Conservation (phyloP, 306 rosid genomes). For the Canavalia ensiformis region DNA sequence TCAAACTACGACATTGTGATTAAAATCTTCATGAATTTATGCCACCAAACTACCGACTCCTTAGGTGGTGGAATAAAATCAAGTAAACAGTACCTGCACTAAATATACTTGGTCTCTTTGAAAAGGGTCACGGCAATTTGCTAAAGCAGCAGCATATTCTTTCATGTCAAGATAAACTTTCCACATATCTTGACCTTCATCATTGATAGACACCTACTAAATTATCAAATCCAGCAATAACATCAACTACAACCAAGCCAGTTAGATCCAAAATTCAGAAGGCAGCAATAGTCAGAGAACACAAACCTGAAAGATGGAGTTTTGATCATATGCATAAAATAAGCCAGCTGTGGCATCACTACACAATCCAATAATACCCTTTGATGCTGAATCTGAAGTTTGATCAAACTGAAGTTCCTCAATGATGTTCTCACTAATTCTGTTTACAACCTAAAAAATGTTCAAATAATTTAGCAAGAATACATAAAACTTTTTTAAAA, state of each 20-base stretch:
- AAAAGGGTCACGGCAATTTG: conserved; percentile 90
- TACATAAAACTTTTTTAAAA: conserved; percentile 27
- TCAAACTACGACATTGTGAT: conserved; percentile 17
- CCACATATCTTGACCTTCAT: conserved; percentile 98
- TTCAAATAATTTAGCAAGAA: conserved; percentile 47
- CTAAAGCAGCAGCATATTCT: conserved; percentile 91
- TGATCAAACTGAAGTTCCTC: conserved; percentile 98
- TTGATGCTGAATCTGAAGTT: conserved; percentile 83
- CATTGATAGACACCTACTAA: conserved; percentile 88
- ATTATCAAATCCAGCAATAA: conserved; percentile 52
- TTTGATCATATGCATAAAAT: conserved; percentile 94
- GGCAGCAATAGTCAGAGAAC: conserved; percentile 42
- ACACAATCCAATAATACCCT: conserved; percentile 91
- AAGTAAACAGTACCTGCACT: conserved; percentile 69
- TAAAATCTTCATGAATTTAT: conserved; percentile 1
- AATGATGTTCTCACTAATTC: conserved; percentile 89
- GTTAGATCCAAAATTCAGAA: conserved; percentile 38
- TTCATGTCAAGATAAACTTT: conserved; percentile 96
- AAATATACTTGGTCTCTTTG: conserved; percentile 97
- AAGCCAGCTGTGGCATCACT: conserved; percentile 99
- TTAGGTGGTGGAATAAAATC: conserved; percentile 8
- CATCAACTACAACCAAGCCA: conserved; percentile 42
- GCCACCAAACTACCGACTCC: conserved; percentile 25
- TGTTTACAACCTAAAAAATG: conserved; percentile 82
- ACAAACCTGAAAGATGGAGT: conserved; percentile 93